Evolutionary conservation across 495 filamentous ascomycete species (phyloP).

Genomic region (Neohortaea acidophila): DNA sequence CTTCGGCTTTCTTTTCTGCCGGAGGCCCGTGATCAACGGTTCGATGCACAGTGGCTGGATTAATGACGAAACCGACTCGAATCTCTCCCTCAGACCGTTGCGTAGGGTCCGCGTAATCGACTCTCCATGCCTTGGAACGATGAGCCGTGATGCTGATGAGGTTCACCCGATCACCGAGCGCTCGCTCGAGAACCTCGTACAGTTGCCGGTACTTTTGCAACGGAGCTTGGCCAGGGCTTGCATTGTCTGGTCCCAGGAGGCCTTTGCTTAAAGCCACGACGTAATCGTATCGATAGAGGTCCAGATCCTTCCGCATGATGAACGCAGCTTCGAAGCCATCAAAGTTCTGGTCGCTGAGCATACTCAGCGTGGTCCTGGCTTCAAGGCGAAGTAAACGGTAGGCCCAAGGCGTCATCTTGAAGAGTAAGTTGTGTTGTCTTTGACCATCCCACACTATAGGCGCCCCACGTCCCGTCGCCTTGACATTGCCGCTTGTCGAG

Average conservation of each 20-base stretch:
- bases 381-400: slow-evolving; percentile 57
- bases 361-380: slow-evolving; percentile 50
- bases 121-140: slow-evolving; percentile 23
- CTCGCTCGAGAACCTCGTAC: slow-evolving; percentile 47
- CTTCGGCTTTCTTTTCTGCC: slow-evolving; percentile 59
- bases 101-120: slow-evolving; percentile 19
- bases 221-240: slow-evolving; percentile 3
- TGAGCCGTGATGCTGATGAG: slow-evolving; percentile 33
- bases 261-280: slow-evolving; percentile 24
- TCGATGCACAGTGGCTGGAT: slow-evolving; percentile 53
- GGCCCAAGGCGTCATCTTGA: slow-evolving; percentile 82
- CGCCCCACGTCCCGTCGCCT: slow-evolving; percentile 17
- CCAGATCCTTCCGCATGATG: slow-evolving; percentile 52
- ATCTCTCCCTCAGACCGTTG: slow-evolving; percentile 26
- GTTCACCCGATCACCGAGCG: slow-evolving; percentile 58
- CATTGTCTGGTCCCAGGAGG: not conserved
- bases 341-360: slow-evolving; percentile 54
- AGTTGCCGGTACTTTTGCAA: slow-evolving; percentile 9
- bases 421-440: slow-evolving; percentile 65
- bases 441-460: slow-evolving; percentile 53
- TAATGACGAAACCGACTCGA: slow-evolving; percentile 51
- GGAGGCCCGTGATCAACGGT: slow-evolving; percentile 73
- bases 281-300: slow-evolving; percentile 58
- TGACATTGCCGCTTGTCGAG: slow-evolving; percentile 23
- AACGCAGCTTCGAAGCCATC: slow-evolving; percentile 77